phyloP scores from a whole-genome alignment of 371 early-diverging fungal species.

The Entomophthora muscae region DNA sequence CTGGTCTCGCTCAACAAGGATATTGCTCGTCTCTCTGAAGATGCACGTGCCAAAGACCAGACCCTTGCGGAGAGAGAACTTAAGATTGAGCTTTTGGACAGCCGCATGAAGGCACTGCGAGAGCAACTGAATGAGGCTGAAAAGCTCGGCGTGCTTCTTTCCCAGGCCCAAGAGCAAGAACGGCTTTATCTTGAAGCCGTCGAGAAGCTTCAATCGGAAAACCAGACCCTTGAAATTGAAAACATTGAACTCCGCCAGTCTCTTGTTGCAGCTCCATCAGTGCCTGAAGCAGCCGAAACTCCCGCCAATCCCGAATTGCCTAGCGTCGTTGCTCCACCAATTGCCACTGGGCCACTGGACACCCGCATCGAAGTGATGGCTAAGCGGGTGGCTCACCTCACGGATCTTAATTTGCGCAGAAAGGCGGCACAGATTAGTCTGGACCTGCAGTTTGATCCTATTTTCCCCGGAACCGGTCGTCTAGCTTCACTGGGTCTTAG shows the following conservation, averaged over 20 bases:
- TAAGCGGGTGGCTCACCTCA: neutral
- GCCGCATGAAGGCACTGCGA: slow-evolving; percentile 41
- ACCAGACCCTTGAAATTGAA: slow-evolving; percentile 37
- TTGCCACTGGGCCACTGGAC: neutral
- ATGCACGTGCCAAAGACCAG: slow-evolving; percentile 59
- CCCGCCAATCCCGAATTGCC: neutral
- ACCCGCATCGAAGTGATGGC: neutral
- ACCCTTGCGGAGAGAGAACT: slow-evolving; percentile 51
- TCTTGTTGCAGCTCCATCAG: too few species aligned
- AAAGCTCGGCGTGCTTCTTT: slow-evolving; percentile 34
- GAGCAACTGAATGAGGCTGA: slow-evolving; percentile 32
- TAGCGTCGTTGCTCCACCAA: neutral
- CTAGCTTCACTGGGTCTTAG: neutral
- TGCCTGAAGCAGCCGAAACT: neutral
- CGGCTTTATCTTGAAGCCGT: slow-evolving; percentile 51
- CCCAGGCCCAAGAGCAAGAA: slow-evolving; percentile 37
- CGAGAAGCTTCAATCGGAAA: slow-evolving; percentile 50
- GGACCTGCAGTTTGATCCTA: neutral
- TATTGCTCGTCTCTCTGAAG: slow-evolving; percentile 49
- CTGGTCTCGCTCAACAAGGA: slow-evolving; percentile 57
- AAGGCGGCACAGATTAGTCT: neutral
- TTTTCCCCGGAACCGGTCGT: neutral
- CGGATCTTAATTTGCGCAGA: neutral
- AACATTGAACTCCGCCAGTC: neutral
- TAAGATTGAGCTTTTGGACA: slow-evolving; percentile 60